Conservation (phyloP, 495 filamentous ascomycete species). For the Lophiostoma macrostomum region DNA sequence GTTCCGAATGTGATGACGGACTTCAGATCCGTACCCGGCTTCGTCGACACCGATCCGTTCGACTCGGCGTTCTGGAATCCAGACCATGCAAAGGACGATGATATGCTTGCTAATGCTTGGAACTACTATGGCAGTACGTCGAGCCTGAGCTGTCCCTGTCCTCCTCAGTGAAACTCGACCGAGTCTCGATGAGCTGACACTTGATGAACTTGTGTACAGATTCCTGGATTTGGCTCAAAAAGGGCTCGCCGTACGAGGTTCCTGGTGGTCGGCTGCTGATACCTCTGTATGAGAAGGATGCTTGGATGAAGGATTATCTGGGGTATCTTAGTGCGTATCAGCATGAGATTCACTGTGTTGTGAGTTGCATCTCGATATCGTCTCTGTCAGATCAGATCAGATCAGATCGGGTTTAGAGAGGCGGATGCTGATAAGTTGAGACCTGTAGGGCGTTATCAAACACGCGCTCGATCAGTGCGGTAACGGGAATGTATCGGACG, state of each 20-base stretch:
- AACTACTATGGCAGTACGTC: slow-evolving; percentile 5
- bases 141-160: neutral
- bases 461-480: neutral
- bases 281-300: slow-evolving; percentile 1
- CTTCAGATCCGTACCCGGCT: neutral
- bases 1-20: slow-evolving; percentile 2
- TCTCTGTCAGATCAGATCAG: too few relatives aligned
- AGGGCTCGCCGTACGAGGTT: neutral
- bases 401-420: too few relatives aligned
- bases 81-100: neutral
- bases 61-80: neutral
- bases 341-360: slow-evolving; percentile 5
- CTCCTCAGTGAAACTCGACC: too few relatives aligned
- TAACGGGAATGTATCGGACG: neutral
- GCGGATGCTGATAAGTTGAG: neutral
- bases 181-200: neutral
- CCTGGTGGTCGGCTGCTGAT: slow-evolving; percentile 1
- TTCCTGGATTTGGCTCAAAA: neutral
- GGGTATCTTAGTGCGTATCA: slow-evolving; percentile 3
- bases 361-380: too few relatives aligned
- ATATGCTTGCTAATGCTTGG: neutral
- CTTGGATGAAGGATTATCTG: slow-evolving; percentile 4
- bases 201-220: neutral
- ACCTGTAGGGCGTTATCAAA: slow-evolving; percentile 4
- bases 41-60: neutral